A percentile compares a stretch with the other conserved stretches of the same genome.
phyloP scores from a whole-genome alignment of 768 basidiomycete genomes.

The Mycena polygramma region DNA sequence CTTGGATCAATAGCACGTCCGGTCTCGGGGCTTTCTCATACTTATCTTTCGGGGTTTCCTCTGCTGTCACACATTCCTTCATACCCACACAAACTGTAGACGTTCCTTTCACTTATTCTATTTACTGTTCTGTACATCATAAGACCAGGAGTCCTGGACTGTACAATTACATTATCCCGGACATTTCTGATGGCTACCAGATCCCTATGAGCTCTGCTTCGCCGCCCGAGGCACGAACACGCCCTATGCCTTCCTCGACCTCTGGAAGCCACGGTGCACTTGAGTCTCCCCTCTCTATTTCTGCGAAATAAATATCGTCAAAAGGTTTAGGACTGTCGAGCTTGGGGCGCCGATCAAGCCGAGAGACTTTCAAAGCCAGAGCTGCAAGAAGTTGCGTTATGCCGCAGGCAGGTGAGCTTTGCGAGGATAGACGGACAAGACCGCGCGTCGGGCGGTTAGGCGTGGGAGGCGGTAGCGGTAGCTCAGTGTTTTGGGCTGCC shows the following conservation, averaged over 20 bases:
- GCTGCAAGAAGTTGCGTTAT: slow-evolving; percentile 47
- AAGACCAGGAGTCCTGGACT: slow-evolving; percentile 16
- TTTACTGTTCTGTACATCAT: slow-evolving; percentile 33
- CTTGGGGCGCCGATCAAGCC: slow-evolving; percentile 78
- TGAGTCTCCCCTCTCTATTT: slow-evolving; percentile 52
- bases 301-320: slow-evolving; percentile 74
- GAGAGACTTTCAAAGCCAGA: slow-evolving; percentile 59
- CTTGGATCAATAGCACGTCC: slow-evolving; percentile 38
- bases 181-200: slow-evolving; percentile 25
- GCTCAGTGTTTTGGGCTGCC: slow-evolving; percentile 45
- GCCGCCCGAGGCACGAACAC: slow-evolving; percentile 9
- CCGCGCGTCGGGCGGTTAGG: slow-evolving; percentile 22
- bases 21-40: slow-evolving; percentile 20
- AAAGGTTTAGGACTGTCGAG: slow-evolving; percentile 57
- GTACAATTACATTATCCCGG: slow-evolving; percentile 17
- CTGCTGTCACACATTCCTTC: slow-evolving; percentile 28
- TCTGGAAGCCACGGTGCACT: slow-evolving; percentile 10
- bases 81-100: slow-evolving; percentile 30
- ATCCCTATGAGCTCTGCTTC: slow-evolving; percentile 26
- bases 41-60: slow-evolving; percentile 27
- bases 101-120: slow-evolving; percentile 34
- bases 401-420: neutral
- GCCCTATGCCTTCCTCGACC: slow-evolving; percentile 23
- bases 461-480: slow-evolving; percentile 35
- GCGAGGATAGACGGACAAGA: slow-evolving; percentile 24